Conservation (phyloP, 768 basidiomycete species). For the Amanita polypyramis region DNA sequence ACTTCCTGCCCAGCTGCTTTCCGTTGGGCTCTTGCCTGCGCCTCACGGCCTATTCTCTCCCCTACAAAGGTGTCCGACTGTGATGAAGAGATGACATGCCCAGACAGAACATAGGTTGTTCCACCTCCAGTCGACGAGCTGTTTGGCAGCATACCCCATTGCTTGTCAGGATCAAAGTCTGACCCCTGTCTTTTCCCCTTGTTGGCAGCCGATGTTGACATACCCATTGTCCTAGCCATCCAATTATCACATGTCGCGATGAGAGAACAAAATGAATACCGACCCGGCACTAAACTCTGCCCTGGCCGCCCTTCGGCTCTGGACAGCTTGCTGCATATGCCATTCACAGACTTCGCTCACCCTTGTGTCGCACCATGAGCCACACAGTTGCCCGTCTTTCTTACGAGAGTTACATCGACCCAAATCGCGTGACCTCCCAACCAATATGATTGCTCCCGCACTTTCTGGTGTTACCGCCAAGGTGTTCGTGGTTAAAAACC, state of each 20-base stretch:
- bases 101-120: slow-evolving; percentile 73
- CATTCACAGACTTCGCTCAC: slow-evolving; percentile 84
- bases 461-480: slow-evolving; percentile 83
- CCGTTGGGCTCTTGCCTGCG: slow-evolving; percentile 67
- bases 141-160: slow-evolving; percentile 66
- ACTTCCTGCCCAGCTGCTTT: slow-evolving; percentile 44
- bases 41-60: slow-evolving; percentile 73
- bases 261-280: slow-evolving; percentile 15
- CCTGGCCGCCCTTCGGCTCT: slow-evolving; percentile 60
- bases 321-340: slow-evolving; percentile 77
- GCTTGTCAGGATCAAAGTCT: slow-evolving; percentile 56
- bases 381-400: slow-evolving; percentile 73
- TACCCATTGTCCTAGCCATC: slow-evolving; percentile 56
- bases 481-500: slow-evolving; percentile 39
- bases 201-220: slow-evolving; percentile 41
- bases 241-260: not conserved
- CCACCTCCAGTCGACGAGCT: slow-evolving; percentile 20
- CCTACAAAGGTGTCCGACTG: slow-evolving; percentile 38
- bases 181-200: slow-evolving; percentile 26
- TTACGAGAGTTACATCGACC: slow-evolving; percentile 74
- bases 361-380: slow-evolving; percentile 87
- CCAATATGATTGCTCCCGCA: slow-evolving; percentile 66
- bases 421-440: slow-evolving; percentile 82
- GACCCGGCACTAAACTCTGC: slow-evolving; percentile 85
- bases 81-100: slow-evolving; percentile 45